phyloP scores from a whole-genome alignment of 495 filamentous ascomycete species.

The Antarctomyces pellizariae region DNA sequence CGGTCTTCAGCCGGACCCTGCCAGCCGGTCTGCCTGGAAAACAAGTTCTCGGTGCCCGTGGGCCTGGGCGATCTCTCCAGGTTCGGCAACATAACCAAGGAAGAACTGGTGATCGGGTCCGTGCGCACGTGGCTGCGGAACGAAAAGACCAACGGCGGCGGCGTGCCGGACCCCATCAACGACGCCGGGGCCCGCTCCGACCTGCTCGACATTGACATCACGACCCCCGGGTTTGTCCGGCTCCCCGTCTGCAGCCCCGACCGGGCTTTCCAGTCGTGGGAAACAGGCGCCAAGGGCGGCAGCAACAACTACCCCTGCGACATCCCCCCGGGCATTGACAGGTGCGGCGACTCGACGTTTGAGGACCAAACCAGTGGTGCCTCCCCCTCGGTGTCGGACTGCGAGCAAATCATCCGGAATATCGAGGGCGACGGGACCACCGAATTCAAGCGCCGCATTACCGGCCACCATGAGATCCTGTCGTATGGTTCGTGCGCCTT shows the following conservation, averaged over 20 bases:
- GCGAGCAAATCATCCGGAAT: conserved; percentile 14
- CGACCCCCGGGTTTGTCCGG: conserved; percentile 12
- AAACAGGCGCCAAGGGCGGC: conserved; percentile 1
- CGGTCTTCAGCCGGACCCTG: too few species aligned
- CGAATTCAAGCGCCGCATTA: conserved; percentile 2
- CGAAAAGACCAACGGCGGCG: conserved; percentile 12
- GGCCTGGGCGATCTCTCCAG: conserved; percentile 9
- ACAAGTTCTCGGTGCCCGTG: too few species aligned
- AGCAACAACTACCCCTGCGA: conserved; percentile 14
- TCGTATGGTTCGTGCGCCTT: conserved; percentile 6
- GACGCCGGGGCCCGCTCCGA: conserved; percentile 6
- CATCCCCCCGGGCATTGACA: conserved; percentile 6
- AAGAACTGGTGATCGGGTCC: conserved; percentile 12
- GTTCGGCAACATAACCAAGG: conserved; percentile 11
- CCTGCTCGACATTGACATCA: conserved; percentile 11
- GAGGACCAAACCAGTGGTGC: conserved; percentile 12
- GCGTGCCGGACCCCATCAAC: conserved; percentile 7
- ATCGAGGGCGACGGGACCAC: conserved; percentile 10
- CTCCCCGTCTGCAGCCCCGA: conserved; percentile 15
- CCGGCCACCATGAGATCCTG: conserved; percentile 6
- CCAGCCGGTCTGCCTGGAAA: too few species aligned
- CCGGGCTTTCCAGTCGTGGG: conserved; percentile 9
- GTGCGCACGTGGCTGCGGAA: conserved; percentile 14
- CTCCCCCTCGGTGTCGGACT: conserved; percentile 13
- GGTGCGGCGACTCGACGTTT: conserved; percentile 12